Percentiles rank a stretch among this genome's conserved stretches.
phyloP scores from a whole-genome alignment of 768 basidiomycete genomes.

The Basidioascus undulatus region DNA sequence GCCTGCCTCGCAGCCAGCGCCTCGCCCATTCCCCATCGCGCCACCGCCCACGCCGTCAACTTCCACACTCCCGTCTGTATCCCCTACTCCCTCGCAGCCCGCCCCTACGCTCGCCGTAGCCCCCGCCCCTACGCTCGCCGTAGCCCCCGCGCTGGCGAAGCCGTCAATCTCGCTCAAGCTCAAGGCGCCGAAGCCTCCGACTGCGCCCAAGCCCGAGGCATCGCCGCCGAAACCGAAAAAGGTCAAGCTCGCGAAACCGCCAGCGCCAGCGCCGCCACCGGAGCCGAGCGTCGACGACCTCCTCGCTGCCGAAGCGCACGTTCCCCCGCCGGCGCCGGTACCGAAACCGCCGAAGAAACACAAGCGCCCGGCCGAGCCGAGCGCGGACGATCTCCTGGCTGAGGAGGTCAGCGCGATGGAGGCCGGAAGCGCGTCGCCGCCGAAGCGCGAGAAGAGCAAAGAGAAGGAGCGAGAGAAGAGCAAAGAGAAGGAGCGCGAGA shows the following conservation, averaged over 20 bases:
- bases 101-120: too few species aligned
- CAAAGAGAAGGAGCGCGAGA: constrained; percentile 8
- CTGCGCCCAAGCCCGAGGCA: neutral
- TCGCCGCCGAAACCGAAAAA: neutral
- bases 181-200: constrained; percentile 9
- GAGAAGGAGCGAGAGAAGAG: neutral
- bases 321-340: neutral
- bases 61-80: too few species aligned
- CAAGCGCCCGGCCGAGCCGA: too few species aligned
- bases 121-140: neutral
- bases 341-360: too few species aligned
- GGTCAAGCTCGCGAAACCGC: constrained; percentile 6
- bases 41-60: too few species aligned
- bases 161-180: constrained; percentile 15
- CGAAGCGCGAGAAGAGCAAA: constrained; percentile 12
- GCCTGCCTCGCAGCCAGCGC: too few species aligned
- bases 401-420: constrained; percentile 66
- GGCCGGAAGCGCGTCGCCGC: constrained; percentile 27
- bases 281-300: constrained; percentile 6
- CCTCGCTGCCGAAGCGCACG: neutral
- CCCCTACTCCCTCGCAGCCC: too few species aligned
- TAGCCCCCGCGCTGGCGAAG: neutral
- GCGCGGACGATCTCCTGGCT: constrained; percentile 53
- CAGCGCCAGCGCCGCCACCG: constrained; percentile 12
- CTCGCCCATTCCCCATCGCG: too few species aligned